These are phyloP conservation scores for Penicillium frequentans DNA, from an alignment of 2,329 filamentous ascomycete species.

Conservation along the genomic window DNA sequence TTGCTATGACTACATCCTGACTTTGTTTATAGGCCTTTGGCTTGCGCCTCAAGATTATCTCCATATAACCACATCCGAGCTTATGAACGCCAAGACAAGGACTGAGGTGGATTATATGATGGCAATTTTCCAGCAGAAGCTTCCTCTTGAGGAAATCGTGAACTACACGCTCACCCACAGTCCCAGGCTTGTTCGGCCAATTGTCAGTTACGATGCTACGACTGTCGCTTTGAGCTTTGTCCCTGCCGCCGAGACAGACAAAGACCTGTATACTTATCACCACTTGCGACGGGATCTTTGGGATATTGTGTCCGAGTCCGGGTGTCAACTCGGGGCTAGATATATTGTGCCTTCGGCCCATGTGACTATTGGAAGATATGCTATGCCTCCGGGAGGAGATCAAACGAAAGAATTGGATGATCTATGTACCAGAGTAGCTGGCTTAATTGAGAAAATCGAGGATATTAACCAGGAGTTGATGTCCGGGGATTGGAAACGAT, in stretches of 20 bases:
- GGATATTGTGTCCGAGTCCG: slow-evolving; percentile 58
- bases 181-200: slow-evolving; percentile 75
- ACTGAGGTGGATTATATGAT: slow-evolving; percentile 67
- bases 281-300: slow-evolving; percentile 82
- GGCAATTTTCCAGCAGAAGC: slow-evolving; percentile 53
- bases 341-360: slow-evolving; percentile 91
- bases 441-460: slow-evolving; percentile 71
- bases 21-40: slow-evolving; percentile 67
- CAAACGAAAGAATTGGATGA: slow-evolving; percentile 37
- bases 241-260: slow-evolving; percentile 68
- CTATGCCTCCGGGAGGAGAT: slow-evolving; percentile 61
- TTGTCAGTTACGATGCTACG: slow-evolving; percentile 79
- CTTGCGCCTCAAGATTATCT: slow-evolving; percentile 76
- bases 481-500: slow-evolving; percentile 65
- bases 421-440: slow-evolving; percentile 56
- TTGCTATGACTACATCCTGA: background rate
- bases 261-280: slow-evolving; percentile 80
- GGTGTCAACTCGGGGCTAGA: slow-evolving; percentile 70
- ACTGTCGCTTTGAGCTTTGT: slow-evolving; percentile 86
- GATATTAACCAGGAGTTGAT: slow-evolving; percentile 75
- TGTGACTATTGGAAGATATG: slow-evolving; percentile 81
- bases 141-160: slow-evolving; percentile 57
- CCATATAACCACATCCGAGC: slow-evolving; percentile 82
- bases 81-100: slow-evolving; percentile 75
- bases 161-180: slow-evolving; percentile 68